phyloP scores from a whole-genome alignment of 192 early-diverging fungal genomes.

The Pecoramyces ruminantium region DNA sequence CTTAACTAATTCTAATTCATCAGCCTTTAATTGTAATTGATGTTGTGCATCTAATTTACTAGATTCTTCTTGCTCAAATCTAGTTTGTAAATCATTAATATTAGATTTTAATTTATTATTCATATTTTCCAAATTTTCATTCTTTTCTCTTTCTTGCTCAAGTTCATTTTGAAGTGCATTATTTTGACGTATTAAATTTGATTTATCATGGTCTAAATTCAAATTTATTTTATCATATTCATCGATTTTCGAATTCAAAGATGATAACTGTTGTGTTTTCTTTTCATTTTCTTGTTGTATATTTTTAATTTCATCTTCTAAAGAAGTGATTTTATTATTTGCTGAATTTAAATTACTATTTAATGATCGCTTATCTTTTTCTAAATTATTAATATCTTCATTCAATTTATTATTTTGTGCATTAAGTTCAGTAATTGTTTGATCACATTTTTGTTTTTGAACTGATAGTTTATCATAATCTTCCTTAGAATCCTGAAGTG shows the following conservation, averaged over 20 bases:
- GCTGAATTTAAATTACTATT: neutral
- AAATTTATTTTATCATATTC: neutral
- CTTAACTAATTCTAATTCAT: slow-evolving; percentile 44
- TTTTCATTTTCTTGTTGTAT: neutral
- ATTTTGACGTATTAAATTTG: slow-evolving; percentile 16
- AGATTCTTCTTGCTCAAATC: slow-evolving; percentile 42
- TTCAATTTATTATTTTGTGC: neutral
- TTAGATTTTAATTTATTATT: slow-evolving; percentile 35
- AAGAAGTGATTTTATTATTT: neutral
- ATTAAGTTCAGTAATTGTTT: neutral
- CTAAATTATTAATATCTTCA: neutral
- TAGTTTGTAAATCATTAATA: slow-evolving; percentile 38
- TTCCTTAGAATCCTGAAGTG: slow-evolving; percentile 20
- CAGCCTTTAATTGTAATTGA: slow-evolving; percentile 30
- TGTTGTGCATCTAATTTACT: slow-evolving; percentile 24
- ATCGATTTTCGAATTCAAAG: neutral
- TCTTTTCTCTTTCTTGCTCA: slow-evolving; percentile 15
- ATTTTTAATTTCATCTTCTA: neutral
- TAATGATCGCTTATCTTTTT: neutral
- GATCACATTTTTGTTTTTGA: slow-evolving; percentile 16
- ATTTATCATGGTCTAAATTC: slow-evolving; percentile 37
- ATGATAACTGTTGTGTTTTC: neutral
- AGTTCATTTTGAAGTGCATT: slow-evolving; percentile 32
- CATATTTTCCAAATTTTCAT: slow-evolving; percentile 4
- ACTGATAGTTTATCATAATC: slow-evolving; percentile 17